phyloP scores from a whole-genome alignment of 495 filamentous ascomycete species.

The Tuber brumale region DNA sequence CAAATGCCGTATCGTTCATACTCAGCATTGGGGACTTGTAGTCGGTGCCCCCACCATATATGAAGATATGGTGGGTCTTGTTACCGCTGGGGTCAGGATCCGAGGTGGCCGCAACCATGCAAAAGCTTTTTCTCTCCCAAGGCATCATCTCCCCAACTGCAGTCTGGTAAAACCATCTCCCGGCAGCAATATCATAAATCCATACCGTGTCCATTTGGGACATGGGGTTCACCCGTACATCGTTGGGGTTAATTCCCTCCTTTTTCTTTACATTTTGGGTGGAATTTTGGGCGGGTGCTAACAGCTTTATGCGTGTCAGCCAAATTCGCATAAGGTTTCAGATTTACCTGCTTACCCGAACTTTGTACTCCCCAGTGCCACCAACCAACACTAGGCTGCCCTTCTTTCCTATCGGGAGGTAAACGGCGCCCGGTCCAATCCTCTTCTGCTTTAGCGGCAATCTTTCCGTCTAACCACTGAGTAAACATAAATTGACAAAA shows the following conservation, averaged over 20 bases:
- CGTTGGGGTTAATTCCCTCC: conserved; percentile 6
- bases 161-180: conserved; percentile 9
- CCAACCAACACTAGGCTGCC: conserved; percentile 10
- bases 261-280: background rate
- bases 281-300: background rate
- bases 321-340: background rate
- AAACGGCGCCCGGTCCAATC: conserved; percentile 6
- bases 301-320: background rate
- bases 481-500: background rate
- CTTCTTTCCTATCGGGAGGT: conserved; percentile 11
- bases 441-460: conserved; percentile 12
- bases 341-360: background rate
- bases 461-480: background rate
- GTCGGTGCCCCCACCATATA: conserved; percentile 15
- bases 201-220: conserved; percentile 16
- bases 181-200: conserved; percentile 9
- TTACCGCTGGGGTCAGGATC: background rate
- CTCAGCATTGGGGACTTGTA: conserved; percentile 8
- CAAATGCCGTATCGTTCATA: conserved; percentile 11
- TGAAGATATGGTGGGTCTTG: conserved; percentile 7
- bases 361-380: conserved; percentile 12
- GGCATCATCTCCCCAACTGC: conserved; percentile 9
- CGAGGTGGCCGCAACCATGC: conserved; percentile 5
- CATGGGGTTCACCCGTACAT: conserved; percentile 13
- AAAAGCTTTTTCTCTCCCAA: conserved; percentile 12